Evolutionary conservation across 1,284 basidiomycete species (phyloP).

Genomic region (Cerrena zonata): DNA sequence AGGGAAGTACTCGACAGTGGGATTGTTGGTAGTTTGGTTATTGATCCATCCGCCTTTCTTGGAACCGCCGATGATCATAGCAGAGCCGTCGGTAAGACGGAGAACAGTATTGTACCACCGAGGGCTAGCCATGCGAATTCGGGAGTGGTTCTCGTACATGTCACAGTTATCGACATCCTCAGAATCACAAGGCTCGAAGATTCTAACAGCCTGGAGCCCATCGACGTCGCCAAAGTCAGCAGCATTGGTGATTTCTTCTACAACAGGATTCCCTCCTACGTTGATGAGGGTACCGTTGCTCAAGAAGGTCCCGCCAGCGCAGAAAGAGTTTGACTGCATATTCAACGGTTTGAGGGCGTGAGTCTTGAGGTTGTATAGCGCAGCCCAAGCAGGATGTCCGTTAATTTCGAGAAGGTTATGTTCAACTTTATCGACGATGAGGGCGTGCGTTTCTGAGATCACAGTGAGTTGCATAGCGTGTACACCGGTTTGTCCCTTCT

Average conservation of each 20-base stretch:
- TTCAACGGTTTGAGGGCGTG: slow-evolving; percentile 58
- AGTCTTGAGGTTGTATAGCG: slow-evolving; percentile 63
- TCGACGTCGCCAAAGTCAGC: slow-evolving; percentile 72
- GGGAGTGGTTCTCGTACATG: slow-evolving; percentile 61
- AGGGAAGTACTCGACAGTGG: slow-evolving; percentile 76
- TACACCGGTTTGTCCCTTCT: slow-evolving; percentile 70
- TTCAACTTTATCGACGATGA: slow-evolving; percentile 80
- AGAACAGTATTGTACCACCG: slow-evolving; percentile 75
- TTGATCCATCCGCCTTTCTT: slow-evolving; percentile 79
- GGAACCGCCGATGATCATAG: slow-evolving; percentile 77
- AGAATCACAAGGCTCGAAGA: slow-evolving; percentile 65
- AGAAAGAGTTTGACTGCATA: slow-evolving; percentile 81
- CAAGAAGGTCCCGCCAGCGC: slow-evolving; percentile 75
- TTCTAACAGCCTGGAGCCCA: slow-evolving; percentile 68
- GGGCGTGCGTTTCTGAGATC: slow-evolving; percentile 63
- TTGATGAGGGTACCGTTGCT: slow-evolving; percentile 71
- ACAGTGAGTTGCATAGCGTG: slow-evolving; percentile 75
- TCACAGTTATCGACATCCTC: slow-evolving; percentile 44
- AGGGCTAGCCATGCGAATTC: slow-evolving; percentile 63
- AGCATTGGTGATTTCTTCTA: slow-evolving; percentile 52
- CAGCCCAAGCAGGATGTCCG: slow-evolving; percentile 75
- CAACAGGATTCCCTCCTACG: slow-evolving; percentile 74
- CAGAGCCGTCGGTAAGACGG: slow-evolving; percentile 69
- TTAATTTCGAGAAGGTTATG: slow-evolving; percentile 70
- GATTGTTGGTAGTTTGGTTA: slow-evolving; percentile 72